Evolutionary conservation across 805 yeast species (phyloP).

Genomic region (Lachancea sp.): DNA sequence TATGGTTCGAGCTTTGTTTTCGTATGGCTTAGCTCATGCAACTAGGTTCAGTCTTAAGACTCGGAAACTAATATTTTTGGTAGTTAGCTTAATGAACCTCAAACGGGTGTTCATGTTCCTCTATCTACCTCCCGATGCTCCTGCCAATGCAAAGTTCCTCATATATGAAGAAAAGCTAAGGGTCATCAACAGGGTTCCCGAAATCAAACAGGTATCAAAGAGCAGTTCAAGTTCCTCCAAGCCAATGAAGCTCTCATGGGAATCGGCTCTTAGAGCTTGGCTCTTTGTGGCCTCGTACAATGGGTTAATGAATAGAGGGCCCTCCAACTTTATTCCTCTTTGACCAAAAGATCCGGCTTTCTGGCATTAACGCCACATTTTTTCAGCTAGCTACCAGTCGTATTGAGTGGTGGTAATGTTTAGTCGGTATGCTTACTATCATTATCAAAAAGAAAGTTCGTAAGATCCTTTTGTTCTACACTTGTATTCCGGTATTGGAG

Average conservation of each 20-base stretch:
- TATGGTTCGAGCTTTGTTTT: conserved; percentile 25
- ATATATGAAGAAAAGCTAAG: conserved; percentile 30
- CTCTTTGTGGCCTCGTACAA: conserved; percentile 17
- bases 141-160: conserved; percentile 32
- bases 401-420: conserved; percentile 18
- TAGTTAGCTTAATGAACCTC: conserved; percentile 35
- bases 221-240: conserved; percentile 13
- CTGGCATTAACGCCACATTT: conserved; percentile 19
- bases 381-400: conserved; percentile 20
- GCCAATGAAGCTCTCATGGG: conserved; percentile 15
- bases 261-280: conserved; percentile 14
- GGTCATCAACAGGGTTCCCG: conserved; percentile 20
- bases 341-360: conserved; percentile 21
- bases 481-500: conserved; percentile 18
- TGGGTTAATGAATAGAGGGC: conserved; percentile 18
- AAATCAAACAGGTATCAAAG: conserved; percentile 21
- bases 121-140: conserved; percentile 34
- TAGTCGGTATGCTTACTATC: conserved; percentile 15
- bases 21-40: conserved; percentile 25
- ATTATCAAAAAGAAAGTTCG: conserved; percentile 16
- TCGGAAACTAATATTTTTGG: conserved; percentile 24
- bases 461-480: conserved; percentile 13
- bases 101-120: conserved; percentile 31
- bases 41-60: conserved; percentile 20
- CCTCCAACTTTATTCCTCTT: conserved; percentile 18